Conservation (phyloP, 768 basidiomycete species). For the Amanita polypyramis region DNA sequence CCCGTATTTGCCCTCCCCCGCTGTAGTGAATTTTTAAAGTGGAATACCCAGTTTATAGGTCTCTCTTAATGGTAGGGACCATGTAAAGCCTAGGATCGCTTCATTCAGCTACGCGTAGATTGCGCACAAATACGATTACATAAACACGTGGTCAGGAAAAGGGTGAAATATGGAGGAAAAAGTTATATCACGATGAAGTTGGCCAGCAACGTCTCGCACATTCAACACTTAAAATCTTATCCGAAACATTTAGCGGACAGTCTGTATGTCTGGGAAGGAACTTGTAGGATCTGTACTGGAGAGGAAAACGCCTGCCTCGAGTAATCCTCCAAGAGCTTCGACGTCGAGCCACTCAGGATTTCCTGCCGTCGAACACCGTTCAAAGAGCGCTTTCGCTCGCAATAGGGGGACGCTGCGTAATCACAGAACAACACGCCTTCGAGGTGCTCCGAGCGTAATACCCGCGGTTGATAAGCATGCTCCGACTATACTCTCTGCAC, state of each 20-base stretch:
- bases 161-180: neutral
- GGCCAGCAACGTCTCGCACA: neutral
- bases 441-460: conserved; percentile 19
- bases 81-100: no score
- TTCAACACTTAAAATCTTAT: neutral
- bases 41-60: no score
- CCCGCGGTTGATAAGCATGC: neutral
- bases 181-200: neutral
- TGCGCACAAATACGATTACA: neutral
- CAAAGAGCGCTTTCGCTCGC: conserved; percentile 50
- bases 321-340: conserved; percentile 18
- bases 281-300: conserved; percentile 39
- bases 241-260: neutral
- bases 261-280: neutral
- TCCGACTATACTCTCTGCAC: conserved; percentile 4
- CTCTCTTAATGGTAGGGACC: no score
- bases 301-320: conserved; percentile 23
- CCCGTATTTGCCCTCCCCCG: no score
- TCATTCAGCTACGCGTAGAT: no score
- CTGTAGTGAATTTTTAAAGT: no score
- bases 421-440: conserved; percentile 12
- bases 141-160: neutral
- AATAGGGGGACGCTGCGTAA: conserved; percentile 29
- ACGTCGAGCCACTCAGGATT: conserved; percentile 38
- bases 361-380: conserved; percentile 54